These are phyloP conservation scores for Salix dunnii DNA, from an alignment of 345 rosid genomes.

Conservation along the genomic window DNA sequence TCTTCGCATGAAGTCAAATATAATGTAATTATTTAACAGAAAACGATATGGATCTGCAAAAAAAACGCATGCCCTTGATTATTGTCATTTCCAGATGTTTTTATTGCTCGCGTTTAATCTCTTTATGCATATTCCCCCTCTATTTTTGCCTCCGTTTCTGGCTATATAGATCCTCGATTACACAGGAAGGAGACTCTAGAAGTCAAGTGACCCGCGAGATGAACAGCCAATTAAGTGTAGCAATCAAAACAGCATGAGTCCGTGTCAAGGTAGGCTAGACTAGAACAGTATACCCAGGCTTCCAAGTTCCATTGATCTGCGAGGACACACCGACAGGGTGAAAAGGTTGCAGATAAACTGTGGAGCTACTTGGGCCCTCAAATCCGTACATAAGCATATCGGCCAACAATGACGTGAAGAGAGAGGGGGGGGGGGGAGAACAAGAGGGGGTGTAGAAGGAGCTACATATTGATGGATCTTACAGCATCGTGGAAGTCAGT, in stretches of 20 bases:
- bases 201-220: background rate
- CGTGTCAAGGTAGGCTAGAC: background rate
- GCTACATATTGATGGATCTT: background rate
- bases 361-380: conserved; percentile 7
- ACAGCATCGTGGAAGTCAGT: conserved; percentile 17
- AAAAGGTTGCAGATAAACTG: conserved; percentile 2
- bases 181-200: background rate
- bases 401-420: conserved; percentile 7
- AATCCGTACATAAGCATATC: conserved; percentile 12
- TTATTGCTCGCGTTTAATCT: too few species aligned
- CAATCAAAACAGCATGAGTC: conserved; percentile 1
- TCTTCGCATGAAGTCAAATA: background rate
- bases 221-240: background rate
- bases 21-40: background rate
- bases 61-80: background rate
- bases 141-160: background rate
- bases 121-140: background rate
- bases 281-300: background rate
- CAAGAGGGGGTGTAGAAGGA: background rate
- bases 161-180: background rate
- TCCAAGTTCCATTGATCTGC: background rate
- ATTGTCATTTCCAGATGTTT: background rate
- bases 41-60: background rate
- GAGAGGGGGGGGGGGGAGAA: background rate
- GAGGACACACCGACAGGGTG: background rate